Evolutionary conservation across 306 rosid species (phyloP), one percentile per base, ranked within the genome.

Genomic region (Pyrus pyrifolia): DNA sequence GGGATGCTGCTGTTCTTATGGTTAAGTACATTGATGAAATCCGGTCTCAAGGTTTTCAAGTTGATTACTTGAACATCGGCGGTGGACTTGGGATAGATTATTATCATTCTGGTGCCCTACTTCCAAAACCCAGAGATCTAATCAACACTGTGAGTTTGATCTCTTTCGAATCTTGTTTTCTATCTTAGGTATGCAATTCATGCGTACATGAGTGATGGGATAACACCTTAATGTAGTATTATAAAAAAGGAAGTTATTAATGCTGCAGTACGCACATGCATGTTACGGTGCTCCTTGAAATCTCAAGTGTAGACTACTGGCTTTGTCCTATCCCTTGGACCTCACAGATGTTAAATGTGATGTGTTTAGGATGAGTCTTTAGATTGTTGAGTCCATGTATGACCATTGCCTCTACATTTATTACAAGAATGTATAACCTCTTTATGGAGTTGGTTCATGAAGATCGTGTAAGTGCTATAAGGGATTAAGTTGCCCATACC

Each of bases 81-180:
- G 97, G 98, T 72, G 98, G 98, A 57, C 96, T 95, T 77, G 98
- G 97, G 68, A 92, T 95, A 40, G 98, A 92, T 81, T 95, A 92
- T 81, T 86, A 92, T 87, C 98, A 92, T 73, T 12, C 97, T 73
- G 96, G 89, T 70, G 93, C 92, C 4, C 31, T 95, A 70, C 97
- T 92, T 85, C 98, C 97, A 7, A 83, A 85, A 55, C 97, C 98
- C 27, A 88, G 88, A 76, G 97, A 92, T 87, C 96, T 95, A 68
- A 92, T 95, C 68, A 84, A 95, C 76, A 95, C 97, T 18, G 97
- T 95, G 80, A 81, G 91, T 73, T 75, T 58, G 65, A 40, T 79
- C 69, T 72, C 64, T 4, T 74, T 27, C 57, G 42, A 66, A 33
- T 68, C 65, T 46, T 76, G 33, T 52, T 25, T 53, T 67, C 27